Percentiles rank a stretch among this genome's conserved stretches.
Evolutionary conservation across 1,284 basidiomycete species (phyloP).

Genomic region (Fistulina hepatica): DNA sequence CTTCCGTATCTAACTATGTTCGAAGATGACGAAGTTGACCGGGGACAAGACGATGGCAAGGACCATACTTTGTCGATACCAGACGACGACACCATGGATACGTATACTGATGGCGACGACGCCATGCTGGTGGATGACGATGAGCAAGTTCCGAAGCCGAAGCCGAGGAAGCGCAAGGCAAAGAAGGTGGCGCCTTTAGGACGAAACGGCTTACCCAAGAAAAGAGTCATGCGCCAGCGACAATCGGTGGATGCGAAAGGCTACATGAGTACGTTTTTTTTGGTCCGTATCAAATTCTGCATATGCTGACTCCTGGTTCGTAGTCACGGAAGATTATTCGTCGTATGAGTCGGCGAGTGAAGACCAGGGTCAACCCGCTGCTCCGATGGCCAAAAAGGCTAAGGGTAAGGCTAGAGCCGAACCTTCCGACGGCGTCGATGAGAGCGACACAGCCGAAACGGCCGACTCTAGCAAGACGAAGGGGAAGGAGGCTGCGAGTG

Average conservation of each 20-base stretch:
- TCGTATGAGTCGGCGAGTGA: conserved; percentile 69
- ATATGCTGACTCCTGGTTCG: conserved; percentile 5
- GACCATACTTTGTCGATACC: conserved; percentile 16
- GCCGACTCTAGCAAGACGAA: conserved; percentile 11
- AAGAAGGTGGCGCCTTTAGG: conserved; percentile 60
- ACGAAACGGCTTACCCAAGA: conserved; percentile 63
- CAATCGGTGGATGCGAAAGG: conserved; percentile 51
- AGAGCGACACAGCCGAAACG: too few species aligned
- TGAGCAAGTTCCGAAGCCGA: conserved; percentile 30
- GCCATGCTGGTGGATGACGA: conserved; percentile 31
- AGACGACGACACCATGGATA: conserved; percentile 22
- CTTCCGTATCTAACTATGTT: too few species aligned
- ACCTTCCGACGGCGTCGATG: too few species aligned
- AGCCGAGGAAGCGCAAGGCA: conserved; percentile 39
- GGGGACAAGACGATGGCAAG: conserved; percentile 27
- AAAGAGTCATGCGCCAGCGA: conserved; percentile 47
- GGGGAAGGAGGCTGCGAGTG: conserved; percentile 12
- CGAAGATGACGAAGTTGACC: conserved; percentile 27
- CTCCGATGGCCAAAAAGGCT: conserved; percentile 24
- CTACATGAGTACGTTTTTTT: conserved; percentile 46
- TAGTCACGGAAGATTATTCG: conserved; percentile 69
- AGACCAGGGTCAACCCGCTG: conserved; percentile 32
- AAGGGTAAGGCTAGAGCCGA: conserved; percentile 22
- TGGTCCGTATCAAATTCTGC: background rate
- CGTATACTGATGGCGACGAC: conserved; percentile 22